Percentiles rank a stretch among this genome's conserved stretches.
phyloP scores from a whole-genome alignment of 1,284 basidiomycete species.

The Amylostereum areolatum region DNA sequence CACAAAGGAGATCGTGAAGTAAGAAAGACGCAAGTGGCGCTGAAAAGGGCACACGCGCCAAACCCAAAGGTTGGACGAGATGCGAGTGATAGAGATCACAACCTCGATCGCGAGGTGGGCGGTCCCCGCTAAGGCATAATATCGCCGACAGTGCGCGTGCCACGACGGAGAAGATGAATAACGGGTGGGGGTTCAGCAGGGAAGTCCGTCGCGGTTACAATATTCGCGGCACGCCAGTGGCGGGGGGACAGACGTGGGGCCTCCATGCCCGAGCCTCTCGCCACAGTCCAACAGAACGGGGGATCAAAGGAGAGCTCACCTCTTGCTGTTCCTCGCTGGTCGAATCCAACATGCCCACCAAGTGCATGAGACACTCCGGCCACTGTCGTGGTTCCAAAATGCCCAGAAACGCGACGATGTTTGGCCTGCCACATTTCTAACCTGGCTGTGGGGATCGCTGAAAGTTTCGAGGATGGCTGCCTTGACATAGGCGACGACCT shows the following conservation, averaged over 20 bases:
- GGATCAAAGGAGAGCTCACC: slow-evolving; percentile 44
- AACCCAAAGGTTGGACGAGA: too few relatives aligned
- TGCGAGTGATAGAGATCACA: too few relatives aligned
- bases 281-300: too few relatives aligned
- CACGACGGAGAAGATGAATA: too few relatives aligned
- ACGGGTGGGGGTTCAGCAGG: too few relatives aligned
- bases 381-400: slow-evolving; percentile 85
- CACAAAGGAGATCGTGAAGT: not conserved
- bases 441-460: slow-evolving; percentile 73
- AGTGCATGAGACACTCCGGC: slow-evolving; percentile 85
- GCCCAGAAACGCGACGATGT: slow-evolving; percentile 83
- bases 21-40: not conserved
- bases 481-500: slow-evolving; percentile 80
- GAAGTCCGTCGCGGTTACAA: too few relatives aligned
- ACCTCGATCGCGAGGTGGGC: too few relatives aligned
- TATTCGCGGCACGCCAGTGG: too few relatives aligned
- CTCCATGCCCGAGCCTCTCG: too few relatives aligned
- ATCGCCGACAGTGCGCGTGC: too few relatives aligned
- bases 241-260: too few relatives aligned
- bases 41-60: not conserved
- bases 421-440: slow-evolving; percentile 87
- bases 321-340: slow-evolving; percentile 73
- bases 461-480: slow-evolving; percentile 77
- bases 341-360: slow-evolving; percentile 75
- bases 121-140: too few relatives aligned